phyloP scores from a whole-genome alignment of 176 grass and related monocot species.

The Zizania latifolia region DNA sequence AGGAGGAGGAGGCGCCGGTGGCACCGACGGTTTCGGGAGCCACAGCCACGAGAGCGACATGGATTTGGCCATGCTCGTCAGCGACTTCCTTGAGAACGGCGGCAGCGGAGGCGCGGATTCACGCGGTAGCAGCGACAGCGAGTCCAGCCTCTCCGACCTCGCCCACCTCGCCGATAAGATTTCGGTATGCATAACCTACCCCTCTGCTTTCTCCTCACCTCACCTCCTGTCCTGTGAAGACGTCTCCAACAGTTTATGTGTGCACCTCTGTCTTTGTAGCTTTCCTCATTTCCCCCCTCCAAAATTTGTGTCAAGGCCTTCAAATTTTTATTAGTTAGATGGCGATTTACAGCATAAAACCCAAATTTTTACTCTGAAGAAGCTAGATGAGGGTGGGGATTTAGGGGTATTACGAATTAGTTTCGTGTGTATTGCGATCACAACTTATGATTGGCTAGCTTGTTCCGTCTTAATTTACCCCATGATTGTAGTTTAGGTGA shows the following conservation, averaged over 20 bases:
- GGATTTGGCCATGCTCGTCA: conserved; percentile 78
- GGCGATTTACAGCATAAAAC: no score
- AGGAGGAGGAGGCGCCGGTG: background rate
- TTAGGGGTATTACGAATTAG: no score
- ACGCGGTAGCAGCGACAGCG: conserved; percentile 68
- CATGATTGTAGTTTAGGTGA: background rate
- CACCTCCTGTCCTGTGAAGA: background rate
- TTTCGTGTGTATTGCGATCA: background rate
- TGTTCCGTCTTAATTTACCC: background rate
- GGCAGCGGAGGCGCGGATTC: conserved; percentile 53
- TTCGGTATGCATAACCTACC: conserved; percentile 29
- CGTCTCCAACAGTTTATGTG: no score
- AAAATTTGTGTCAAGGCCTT: no score
- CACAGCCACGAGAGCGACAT: conserved; percentile 80
- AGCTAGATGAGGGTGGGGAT: no score
- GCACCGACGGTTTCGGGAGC: conserved; percentile 16
- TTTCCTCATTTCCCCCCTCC: no score
- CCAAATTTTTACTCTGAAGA: no score
- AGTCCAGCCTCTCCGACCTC: conserved; percentile 65
- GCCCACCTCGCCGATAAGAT: conserved; percentile 72
- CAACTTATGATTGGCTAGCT: background rate
- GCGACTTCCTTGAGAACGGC: conserved; percentile 79
- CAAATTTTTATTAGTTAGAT: background rate
- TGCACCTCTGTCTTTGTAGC: no score
- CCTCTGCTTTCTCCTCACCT: background rate